Conservation (phyloP, 768 basidiomycete genomes). For the Naganishia kalamii region DNA sequence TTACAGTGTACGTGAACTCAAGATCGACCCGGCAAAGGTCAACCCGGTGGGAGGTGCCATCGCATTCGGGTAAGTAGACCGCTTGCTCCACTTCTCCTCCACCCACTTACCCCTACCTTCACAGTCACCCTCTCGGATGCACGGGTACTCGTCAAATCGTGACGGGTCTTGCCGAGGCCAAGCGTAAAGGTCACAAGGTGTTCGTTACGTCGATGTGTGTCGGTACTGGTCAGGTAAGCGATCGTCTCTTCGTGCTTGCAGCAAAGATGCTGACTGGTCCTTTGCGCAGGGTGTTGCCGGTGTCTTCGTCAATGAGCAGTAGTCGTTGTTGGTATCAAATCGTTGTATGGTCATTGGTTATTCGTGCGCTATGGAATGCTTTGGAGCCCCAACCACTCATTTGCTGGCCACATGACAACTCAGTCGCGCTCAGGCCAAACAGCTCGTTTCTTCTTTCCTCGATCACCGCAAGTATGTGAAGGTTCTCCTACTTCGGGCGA, state of each 20-base stretch:
- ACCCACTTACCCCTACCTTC: background rate
- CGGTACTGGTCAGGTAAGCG: conserved; percentile 64
- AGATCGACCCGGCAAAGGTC: conserved; percentile 69
- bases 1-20: conserved; percentile 63
- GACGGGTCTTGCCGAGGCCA: conserved; percentile 69
- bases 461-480: no score
- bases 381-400: no score
- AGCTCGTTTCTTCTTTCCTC: no score
- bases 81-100: background rate
- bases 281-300: conserved; percentile 16
- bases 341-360: background rate
- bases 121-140: conserved; percentile 25
- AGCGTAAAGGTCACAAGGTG: conserved; percentile 65
- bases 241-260: background rate
- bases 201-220: conserved; percentile 91
- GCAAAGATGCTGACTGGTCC: background rate
- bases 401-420: background rate
- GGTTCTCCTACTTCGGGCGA: no score
- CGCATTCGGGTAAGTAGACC: conserved; percentile 52
- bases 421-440: background rate
- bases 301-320: conserved; percentile 22
- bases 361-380: background rate
- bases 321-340: background rate
- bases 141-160: conserved; percentile 76
- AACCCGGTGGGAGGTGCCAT: conserved; percentile 85